Evolutionary conservation across 2,329 filamentous ascomycete genomes (phyloP).

Genomic region (Fusarium newnesense): DNA sequence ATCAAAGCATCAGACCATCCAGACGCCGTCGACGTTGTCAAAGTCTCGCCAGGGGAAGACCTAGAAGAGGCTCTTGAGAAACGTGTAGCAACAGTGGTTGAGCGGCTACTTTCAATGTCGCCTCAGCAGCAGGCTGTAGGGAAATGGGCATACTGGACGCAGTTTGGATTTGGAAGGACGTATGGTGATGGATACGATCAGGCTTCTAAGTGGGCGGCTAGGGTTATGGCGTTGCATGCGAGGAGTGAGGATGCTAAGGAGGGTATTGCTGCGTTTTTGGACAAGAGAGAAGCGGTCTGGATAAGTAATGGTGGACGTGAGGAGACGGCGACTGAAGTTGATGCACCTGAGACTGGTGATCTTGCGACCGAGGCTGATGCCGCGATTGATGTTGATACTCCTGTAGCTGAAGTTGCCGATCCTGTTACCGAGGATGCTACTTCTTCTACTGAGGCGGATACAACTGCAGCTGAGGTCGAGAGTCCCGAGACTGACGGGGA

Average conservation of each 20-base stretch:
- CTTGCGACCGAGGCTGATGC: no score
- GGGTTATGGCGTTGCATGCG: constrained; percentile 40
- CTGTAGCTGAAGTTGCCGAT: fast-evolving
- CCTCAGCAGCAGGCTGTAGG: constrained; percentile 37
- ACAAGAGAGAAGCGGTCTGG: constrained; percentile 31
- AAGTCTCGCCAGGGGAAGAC: fast-evolving
- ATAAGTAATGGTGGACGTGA: neutral
- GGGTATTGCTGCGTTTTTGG: constrained; percentile 37
- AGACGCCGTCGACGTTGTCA: constrained; percentile 35
- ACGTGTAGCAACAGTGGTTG: constrained; percentile 17
- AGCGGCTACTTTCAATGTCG: constrained; percentile 15
- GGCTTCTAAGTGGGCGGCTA: constrained; percentile 35
- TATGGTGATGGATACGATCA: constrained; percentile 33
- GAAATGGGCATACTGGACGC: constrained; percentile 42
- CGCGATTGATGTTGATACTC: neutral
- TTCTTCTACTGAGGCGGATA: neutral
- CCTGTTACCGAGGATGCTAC: fast-evolving
- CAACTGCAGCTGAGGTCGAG: fast-evolving
- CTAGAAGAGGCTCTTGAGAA: constrained; percentile 14
- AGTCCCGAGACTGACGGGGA: fast-evolving
- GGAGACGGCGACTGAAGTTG: neutral
- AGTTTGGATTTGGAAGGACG: constrained; percentile 20
- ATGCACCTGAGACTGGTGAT: no score
- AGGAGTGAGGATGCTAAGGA: constrained; percentile 39
- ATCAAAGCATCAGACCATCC: constrained; percentile 20